Percentiles rank a stretch among this genome's conserved stretches.
These are phyloP conservation scores for Brassica rapa DNA, from an alignment of 345 rosid genomes.

Conservation along the genomic window DNA sequence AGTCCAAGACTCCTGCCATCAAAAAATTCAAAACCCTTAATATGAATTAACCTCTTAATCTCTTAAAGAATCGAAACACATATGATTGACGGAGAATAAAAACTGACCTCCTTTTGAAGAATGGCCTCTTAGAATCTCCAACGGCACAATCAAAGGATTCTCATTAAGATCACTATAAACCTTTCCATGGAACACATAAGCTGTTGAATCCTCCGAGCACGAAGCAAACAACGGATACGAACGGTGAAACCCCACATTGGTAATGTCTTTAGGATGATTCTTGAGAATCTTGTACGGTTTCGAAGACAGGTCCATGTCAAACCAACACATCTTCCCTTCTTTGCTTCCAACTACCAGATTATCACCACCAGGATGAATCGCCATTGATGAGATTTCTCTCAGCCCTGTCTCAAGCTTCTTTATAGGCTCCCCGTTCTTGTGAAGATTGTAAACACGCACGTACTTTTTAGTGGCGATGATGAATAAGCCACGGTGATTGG, in stretches of 20 bases:
- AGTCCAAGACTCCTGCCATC: slow-evolving; percentile 77
- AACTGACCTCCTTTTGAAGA: slow-evolving; percentile 59
- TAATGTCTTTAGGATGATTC: slow-evolving; percentile 84
- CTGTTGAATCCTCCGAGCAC: slow-evolving; percentile 86
- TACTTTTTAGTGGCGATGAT: slow-evolving; percentile 78
- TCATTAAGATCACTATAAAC: slow-evolving; percentile 89
- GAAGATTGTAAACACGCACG: slow-evolving; percentile 79
- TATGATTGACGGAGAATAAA: neutral
- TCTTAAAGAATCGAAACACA: neutral
- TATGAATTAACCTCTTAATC: neutral
- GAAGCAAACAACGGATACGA: slow-evolving; percentile 90
- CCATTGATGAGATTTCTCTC: slow-evolving; percentile 81
- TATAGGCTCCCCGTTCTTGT: slow-evolving; percentile 48
- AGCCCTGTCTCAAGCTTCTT: slow-evolving; percentile 86
- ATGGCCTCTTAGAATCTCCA: slow-evolving; percentile 94
- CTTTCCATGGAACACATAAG: slow-evolving; percentile 92
- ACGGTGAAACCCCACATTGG: slow-evolving; percentile 74
- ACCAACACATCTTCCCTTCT: slow-evolving; percentile 97
- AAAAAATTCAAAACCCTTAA: neutral
- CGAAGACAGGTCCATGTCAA: slow-evolving; percentile 94
- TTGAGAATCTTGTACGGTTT: slow-evolving; percentile 83
- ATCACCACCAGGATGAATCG: slow-evolving; percentile 94
- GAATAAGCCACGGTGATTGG: slow-evolving; percentile 56
- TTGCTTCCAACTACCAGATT: slow-evolving; percentile 90
- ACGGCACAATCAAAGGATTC: slow-evolving; percentile 86